phyloP scores from a whole-genome alignment of 441 rosid genomes.

The Erodium moschatum region DNA sequence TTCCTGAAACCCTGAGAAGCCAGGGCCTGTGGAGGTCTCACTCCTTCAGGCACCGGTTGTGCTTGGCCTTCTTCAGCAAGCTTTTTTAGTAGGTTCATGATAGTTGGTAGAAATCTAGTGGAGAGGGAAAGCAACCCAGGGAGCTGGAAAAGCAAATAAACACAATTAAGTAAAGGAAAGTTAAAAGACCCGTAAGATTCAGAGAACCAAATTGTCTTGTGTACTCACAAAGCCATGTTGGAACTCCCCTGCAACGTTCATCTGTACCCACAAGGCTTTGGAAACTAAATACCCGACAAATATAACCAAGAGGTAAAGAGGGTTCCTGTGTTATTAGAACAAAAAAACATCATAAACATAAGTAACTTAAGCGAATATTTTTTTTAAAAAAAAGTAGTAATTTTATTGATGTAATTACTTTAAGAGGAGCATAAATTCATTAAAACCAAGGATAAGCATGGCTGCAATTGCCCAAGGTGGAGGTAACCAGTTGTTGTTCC shows the following conservation, averaged over 20 bases:
- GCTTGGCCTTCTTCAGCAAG: too few species aligned
- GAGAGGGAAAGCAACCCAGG: too few species aligned
- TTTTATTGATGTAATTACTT: slow-evolving; percentile 32
- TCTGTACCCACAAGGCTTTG: slow-evolving; percentile 79
- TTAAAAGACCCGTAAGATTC: too few species aligned
- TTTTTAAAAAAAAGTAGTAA: too few species aligned
- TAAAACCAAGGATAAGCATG: slow-evolving; percentile 66
- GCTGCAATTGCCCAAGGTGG: slow-evolving; percentile 78
- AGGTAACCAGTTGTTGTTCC: slow-evolving; percentile 65
- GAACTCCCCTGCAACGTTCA: slow-evolving; percentile 56
- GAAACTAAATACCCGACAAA: slow-evolving; percentile 57
- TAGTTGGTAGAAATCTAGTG: too few species aligned
- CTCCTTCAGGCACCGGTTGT: too few species aligned
- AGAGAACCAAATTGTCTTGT: neutral
- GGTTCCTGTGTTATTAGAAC: slow-evolving; percentile 52
- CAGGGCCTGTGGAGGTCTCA: too few species aligned
- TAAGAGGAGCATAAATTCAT: slow-evolving; percentile 67
- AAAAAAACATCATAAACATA: neutral
- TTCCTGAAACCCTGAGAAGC: too few species aligned
- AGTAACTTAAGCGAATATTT: too few species aligned
- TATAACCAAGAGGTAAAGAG: slow-evolving; percentile 57
- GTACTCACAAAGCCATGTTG: slow-evolving; percentile 67
- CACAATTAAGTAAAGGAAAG: too few species aligned
- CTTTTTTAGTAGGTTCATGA: too few species aligned
- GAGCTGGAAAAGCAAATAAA: too few species aligned